Conservation (phyloP, 179 eudicot genomes). For the Pouteria campechiana region DNA sequence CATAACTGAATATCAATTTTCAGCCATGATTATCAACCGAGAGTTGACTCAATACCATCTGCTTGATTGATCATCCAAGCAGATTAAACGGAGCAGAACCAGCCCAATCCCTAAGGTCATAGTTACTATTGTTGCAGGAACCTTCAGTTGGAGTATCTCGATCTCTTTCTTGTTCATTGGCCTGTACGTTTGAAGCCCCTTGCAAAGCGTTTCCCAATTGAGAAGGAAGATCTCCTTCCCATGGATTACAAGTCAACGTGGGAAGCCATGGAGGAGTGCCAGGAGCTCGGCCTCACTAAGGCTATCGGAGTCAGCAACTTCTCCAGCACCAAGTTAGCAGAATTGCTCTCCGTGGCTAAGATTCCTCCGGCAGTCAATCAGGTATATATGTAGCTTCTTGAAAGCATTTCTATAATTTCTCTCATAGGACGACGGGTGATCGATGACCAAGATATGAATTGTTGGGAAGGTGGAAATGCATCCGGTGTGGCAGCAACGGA, state of each 20-base stretch:
- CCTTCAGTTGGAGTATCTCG: conserved; percentile 45
- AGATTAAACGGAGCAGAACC: too few species aligned
- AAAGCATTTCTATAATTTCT: too few species aligned
- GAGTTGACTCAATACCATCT: too few species aligned
- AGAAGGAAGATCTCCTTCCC: conserved; percentile 22
- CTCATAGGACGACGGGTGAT: too few species aligned
- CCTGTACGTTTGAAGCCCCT: conserved; percentile 39
- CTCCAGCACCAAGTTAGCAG: conserved; percentile 39
- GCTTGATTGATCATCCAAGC: too few species aligned
- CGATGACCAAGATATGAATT: too few species aligned
- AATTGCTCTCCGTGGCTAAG: conserved; percentile 36
- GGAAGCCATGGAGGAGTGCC: conserved; percentile 72
- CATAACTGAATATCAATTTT: too few species aligned
- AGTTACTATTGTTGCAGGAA: conserved; percentile 22
- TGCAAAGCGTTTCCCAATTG: conserved; percentile 20
- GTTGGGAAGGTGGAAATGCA: conserved; percentile 25
- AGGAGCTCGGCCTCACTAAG: conserved; percentile 55
- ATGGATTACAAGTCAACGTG: conserved; percentile 54
- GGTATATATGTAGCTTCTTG: too few species aligned
- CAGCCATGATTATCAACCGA: too few species aligned
- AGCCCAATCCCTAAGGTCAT: too few species aligned
- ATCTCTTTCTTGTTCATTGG: conserved; percentile 46
- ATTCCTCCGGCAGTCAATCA: conserved; percentile 77
- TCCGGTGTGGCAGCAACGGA: conserved; percentile 12
- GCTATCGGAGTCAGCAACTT: conserved; percentile 74